phyloP scores from a whole-genome alignment of 1,284 basidiomycete species.

The Marasmius tenuissimus region DNA sequence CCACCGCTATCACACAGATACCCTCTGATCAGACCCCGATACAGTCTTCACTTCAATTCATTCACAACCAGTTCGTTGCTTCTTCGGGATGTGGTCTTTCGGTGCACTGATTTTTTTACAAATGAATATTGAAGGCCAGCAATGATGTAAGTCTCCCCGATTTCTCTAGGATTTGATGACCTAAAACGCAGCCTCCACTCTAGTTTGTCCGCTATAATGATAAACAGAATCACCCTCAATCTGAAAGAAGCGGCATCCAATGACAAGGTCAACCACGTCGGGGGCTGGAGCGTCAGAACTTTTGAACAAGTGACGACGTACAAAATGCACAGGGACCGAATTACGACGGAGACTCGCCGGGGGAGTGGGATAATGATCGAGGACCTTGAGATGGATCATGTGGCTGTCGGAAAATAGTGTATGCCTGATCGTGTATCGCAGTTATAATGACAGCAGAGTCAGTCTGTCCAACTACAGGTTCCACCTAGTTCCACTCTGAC shows the following conservation, averaged over 20 bases:
- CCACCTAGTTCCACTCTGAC: too few species aligned
- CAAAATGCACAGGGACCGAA: too few species aligned
- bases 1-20: too few species aligned
- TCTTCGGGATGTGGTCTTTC: not conserved
- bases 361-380: too few species aligned
- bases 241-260: conserved; percentile 14
- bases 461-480: too few species aligned
- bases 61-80: conserved; percentile 15
- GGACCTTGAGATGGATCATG: too few species aligned
- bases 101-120: not conserved
- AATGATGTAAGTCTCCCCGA: conserved; percentile 11
- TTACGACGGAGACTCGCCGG: too few species aligned
- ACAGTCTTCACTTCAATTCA: conserved; percentile 13
- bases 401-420: too few species aligned
- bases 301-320: not conserved
- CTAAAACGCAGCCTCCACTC: too few species aligned
- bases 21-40: not conserved
- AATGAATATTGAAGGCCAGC: not conserved
- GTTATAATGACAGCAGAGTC: too few species aligned
- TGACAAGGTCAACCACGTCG: not conserved
- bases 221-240: conserved; percentile 23
- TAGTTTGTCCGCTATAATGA: conserved; percentile 21
- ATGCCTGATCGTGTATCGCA: too few species aligned
- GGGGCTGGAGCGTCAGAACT: not conserved
- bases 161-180: too few species aligned